Conservation (phyloP, 139 green algal genomes). For the Medakamo hakoo region DNA sequence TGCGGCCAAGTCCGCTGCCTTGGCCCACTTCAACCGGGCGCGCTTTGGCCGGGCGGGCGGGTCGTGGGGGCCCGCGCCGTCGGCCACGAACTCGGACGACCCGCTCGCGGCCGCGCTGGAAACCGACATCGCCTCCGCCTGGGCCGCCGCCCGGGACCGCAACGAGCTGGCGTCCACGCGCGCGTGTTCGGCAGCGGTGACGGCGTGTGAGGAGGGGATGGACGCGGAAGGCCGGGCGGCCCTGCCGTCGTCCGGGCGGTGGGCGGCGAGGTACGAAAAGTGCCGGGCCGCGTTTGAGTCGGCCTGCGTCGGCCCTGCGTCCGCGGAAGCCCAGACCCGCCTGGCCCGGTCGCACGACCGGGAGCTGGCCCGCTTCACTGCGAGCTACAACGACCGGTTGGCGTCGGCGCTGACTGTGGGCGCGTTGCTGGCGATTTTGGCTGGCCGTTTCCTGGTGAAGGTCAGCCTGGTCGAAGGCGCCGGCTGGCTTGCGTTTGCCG, state of each 20-base stretch:
- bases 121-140: slow-evolving; percentile 6
- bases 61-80: too few relatives aligned
- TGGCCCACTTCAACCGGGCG: slow-evolving; percentile 23
- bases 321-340: slow-evolving; percentile 10
- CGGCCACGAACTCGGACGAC: slow-evolving; percentile 4
- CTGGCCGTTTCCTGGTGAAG: slow-evolving; percentile 42
- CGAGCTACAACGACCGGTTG: slow-evolving; percentile 68
- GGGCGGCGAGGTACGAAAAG: slow-evolving; percentile 23
- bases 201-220: slow-evolving; percentile 24
- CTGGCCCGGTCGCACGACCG: slow-evolving; percentile 26
- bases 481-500: slow-evolving; percentile 37
- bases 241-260: slow-evolving; percentile 33
- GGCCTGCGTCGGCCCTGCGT: slow-evolving; percentile 31
- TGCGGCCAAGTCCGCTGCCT: slow-evolving; percentile 4
- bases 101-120: slow-evolving; percentile 23
- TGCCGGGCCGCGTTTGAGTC: slow-evolving; percentile 34
- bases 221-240: slow-evolving; percentile 22
- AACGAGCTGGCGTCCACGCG: slow-evolving; percentile 17
- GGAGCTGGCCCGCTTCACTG: slow-evolving; percentile 38
- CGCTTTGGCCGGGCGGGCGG: slow-evolving; percentile 27
- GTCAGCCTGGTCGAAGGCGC: slow-evolving; percentile 33
- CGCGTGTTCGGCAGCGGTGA: slow-evolving; percentile 23
- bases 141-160: slow-evolving; percentile 8
- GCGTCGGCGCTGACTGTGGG: slow-evolving; percentile 44
- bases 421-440: slow-evolving; percentile 31